Evolutionary conservation across 176 grass and related monocot species (phyloP).

Genomic region (Carex scoparia): DNA sequence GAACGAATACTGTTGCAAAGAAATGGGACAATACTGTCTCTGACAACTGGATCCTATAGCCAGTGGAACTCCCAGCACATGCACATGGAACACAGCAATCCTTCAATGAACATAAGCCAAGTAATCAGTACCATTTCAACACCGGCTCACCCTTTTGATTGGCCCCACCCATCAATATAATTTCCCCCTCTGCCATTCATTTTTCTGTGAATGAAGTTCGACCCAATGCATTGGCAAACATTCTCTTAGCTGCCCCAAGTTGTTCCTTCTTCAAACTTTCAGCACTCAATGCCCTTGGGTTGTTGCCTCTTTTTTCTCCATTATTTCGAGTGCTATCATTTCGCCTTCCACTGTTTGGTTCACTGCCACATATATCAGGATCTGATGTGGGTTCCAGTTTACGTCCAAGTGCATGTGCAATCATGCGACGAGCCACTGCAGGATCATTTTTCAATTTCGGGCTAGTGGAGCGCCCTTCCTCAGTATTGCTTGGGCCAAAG

Average conservation of each 20-base stretch:
- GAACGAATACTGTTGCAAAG: neutral
- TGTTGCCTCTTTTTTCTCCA: slow-evolving; percentile 12
- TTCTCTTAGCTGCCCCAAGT: slow-evolving; percentile 74
- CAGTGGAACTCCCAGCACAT: slow-evolving; percentile 2
- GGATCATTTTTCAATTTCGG: slow-evolving; percentile 52
- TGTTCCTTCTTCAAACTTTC: slow-evolving; percentile 77
- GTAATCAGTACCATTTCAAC: neutral
- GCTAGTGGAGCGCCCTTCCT: slow-evolving; percentile 26
- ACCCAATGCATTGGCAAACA: slow-evolving; percentile 78
- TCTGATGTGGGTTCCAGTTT: slow-evolving; percentile 36
- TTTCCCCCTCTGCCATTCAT: slow-evolving; percentile 10
- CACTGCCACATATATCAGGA: slow-evolving; percentile 16
- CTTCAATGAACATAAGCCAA: slow-evolving; percentile 3
- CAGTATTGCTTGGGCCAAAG: slow-evolving; percentile 36
- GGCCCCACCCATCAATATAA: slow-evolving; percentile 21
- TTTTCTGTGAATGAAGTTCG: slow-evolving; percentile 34
- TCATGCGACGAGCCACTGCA: slow-evolving; percentile 80
- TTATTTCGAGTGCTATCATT: neutral
- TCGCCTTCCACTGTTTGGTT: slow-evolving; percentile 22
- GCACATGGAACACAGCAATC: neutral
- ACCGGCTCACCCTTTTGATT: neutral
- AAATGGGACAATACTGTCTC: neutral
- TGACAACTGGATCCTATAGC: neutral
- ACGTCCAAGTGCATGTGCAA: slow-evolving; percentile 82
- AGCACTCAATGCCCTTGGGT: slow-evolving; percentile 18